Conservation (phyloP, 306 rosid species). For the Boehmeria nivea region DNA sequence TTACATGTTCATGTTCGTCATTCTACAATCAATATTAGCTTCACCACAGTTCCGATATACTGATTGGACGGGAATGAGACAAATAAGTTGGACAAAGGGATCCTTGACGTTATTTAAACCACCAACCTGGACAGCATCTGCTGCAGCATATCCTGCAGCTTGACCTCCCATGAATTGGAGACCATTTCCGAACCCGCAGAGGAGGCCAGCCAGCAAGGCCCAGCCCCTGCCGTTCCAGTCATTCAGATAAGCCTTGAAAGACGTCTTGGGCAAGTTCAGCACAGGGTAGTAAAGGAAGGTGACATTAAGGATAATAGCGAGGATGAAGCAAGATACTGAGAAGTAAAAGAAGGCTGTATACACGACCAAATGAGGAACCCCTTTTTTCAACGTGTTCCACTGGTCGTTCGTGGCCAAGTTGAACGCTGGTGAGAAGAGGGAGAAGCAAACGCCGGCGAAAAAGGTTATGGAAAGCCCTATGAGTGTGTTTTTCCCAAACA, state of each 20-base stretch:
- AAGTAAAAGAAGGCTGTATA: conserved; percentile 85
- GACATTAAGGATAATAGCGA: conserved; percentile 65
- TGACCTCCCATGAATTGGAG: conserved; percentile 97
- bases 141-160: conserved; percentile 99
- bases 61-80: not conserved
- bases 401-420: conserved; percentile 93
- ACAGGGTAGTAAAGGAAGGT: conserved; percentile 70
- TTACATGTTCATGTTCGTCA: not conserved
- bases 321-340: conserved; percentile 62
- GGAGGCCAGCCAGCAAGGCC: conserved; percentile 86
- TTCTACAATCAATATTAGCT: not conserved
- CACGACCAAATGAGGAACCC: conserved; percentile 78
- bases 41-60: not conserved
- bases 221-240: conserved; percentile 91
- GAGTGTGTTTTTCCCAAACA: conserved; percentile 63
- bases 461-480: conserved; percentile 65
- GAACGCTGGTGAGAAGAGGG: conserved; percentile 89
- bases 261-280: conserved; percentile 63
- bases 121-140: conserved; percentile 87
- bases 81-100: not conserved
- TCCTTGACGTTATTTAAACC: conserved; percentile 13
- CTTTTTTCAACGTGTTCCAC: conserved; percentile 61
- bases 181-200: conserved; percentile 93
- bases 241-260: conserved; percentile 59
- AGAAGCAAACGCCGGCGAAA: conserved; percentile 79